phyloP scores from a whole-genome alignment of 306 rosid species.

The Luffa acutangula region DNA sequence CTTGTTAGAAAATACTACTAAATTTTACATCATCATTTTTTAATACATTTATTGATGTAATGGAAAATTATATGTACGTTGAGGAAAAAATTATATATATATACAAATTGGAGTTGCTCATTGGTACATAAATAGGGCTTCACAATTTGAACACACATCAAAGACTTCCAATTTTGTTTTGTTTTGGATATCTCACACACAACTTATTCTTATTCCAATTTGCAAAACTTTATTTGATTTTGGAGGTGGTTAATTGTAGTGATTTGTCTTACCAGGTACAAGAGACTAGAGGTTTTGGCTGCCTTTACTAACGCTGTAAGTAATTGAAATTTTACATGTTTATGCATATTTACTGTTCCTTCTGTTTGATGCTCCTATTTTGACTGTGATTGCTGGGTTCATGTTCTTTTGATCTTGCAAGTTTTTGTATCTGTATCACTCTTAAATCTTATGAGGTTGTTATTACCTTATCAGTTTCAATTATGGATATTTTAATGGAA shows the following conservation, averaged over 20 bases:
- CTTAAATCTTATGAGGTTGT: background rate
- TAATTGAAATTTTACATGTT: constrained; percentile 16
- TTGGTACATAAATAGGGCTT: background rate
- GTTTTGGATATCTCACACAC: background rate
- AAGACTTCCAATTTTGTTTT: background rate
- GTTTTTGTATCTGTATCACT: background rate
- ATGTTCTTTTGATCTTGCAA: background rate
- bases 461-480: background rate
- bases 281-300: constrained; percentile 86
- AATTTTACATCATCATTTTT: background rate
- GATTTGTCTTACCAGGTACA: constrained; percentile 46
- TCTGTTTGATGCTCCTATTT: background rate
- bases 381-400: background rate
- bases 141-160: background rate
- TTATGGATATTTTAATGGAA: background rate
- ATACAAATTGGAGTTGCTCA: background rate
- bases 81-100: background rate
- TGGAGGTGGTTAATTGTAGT: background rate
- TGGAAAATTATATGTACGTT: background rate
- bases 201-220: background rate
- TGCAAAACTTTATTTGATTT: background rate
- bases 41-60: background rate
- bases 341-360: background rate
- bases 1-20: background rate
- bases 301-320: constrained; percentile 99